A percentile compares a stretch with the other conserved stretches of the same genome.
Evolutionary conservation across 2,329 filamentous ascomycete species (phyloP).

Genomic region (Colletotrichum sp.): DNA sequence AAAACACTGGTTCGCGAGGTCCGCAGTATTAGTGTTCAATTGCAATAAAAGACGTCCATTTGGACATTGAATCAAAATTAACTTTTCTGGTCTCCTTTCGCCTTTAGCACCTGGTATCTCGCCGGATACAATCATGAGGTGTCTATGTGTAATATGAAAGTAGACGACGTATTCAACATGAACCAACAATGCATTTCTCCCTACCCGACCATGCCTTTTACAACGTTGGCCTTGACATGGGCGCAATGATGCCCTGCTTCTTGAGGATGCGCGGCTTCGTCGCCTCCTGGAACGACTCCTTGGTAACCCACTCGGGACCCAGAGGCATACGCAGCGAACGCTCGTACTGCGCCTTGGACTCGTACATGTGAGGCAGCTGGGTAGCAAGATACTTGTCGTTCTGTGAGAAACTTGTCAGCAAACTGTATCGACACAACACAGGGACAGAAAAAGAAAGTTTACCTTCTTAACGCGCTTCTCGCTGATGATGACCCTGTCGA

Average conservation of each 20-base stretch:
- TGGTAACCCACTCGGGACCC: conserved; percentile 96
- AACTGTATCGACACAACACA: not conserved
- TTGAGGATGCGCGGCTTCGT: conserved; percentile 90
- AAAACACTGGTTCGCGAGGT: not conserved
- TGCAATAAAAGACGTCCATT: not conserved
- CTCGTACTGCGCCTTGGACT: conserved; percentile 89
- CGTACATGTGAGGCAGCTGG: conserved; percentile 86
- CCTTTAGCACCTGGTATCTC: not conserved
- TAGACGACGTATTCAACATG: not conserved
- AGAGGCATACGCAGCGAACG: conserved; percentile 83
- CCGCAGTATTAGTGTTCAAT: not conserved
- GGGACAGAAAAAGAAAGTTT: conserved; percentile 26
- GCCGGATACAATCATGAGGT: not conserved
- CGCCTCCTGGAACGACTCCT: conserved; percentile 87
- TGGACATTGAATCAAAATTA: not conserved
- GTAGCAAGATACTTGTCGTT: conserved; percentile 88
- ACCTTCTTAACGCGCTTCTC: conserved; percentile 92
- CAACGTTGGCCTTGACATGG: conserved; percentile 77
- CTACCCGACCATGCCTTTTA: conserved; percentile 22
- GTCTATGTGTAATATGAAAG: not conserved
- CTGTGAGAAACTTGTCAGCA: conserved; percentile 40
- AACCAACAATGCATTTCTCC: not conserved
- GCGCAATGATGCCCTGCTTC: conserved; percentile 88
- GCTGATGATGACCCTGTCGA: conserved; percentile 87
- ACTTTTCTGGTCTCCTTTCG: not conserved